Evolutionary conservation across 2,329 filamentous ascomycete genomes (phyloP), one percentile per base, ranked within the genome.

Genomic region (Lecanicillium sp.): DNA sequence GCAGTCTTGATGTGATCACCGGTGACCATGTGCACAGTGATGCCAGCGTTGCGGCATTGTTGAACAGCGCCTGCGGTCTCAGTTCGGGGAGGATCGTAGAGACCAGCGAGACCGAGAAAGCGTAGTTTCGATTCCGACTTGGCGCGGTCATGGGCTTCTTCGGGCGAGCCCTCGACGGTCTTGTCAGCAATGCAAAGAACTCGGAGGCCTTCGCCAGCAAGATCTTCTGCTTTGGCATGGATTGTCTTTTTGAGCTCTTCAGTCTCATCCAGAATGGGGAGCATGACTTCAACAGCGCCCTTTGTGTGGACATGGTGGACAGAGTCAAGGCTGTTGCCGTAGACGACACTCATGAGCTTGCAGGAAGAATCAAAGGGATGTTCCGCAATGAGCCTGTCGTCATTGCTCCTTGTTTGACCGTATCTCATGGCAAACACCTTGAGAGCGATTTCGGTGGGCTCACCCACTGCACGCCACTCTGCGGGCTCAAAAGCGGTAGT

Each of bases 341-440:
- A 84, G 19, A 85, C 71, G 35, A 85, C 80, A 28, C 78, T 81
- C 82, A 86, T 86, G 42, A 80, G 73, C 63, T 86, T 86, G 57
- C 81, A 74, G 28, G 75, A 75, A 1, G 80, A 85, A 54, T 86
- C 81, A 51, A 86, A 86, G 3, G 81, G 80, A 38, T 80, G 80
- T 50, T 86, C 83, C 2, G 75, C 71, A 9, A 83, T 50, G 32
- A 80, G 60, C 29, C 60, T 57, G 40, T 69, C 66, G 17, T 54
- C 49, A n/a, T 58, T 58, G 16, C 56, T 53, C 52, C 70, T 71
- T 37, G 63, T 67, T 43, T 70, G 68, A 20, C 70, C 68, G 48
- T 85, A 85, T 14, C 82, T 75, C 62, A 80, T 78, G 33, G 81
- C 80, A 44, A 86, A 80, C 9, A 85, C 80, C 46, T 83, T 79